Evolutionary conservation across 371 early-diverging fungal genomes (phyloP).

Genomic region (Mortierella sp.): DNA sequence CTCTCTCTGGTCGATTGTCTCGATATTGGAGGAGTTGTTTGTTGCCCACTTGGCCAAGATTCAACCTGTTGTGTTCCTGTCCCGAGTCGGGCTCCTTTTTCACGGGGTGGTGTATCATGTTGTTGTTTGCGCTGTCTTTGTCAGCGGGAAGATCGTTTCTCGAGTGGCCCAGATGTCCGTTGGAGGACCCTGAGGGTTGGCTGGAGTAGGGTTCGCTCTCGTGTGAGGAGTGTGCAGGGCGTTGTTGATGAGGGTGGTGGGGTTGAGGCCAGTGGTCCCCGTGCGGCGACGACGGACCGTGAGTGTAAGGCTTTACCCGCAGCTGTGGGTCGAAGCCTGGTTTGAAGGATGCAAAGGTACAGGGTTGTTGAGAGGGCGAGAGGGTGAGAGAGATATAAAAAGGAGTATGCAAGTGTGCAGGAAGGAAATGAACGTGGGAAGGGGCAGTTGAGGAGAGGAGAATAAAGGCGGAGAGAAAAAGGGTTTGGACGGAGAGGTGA

Average conservation of each 20-base stretch:
- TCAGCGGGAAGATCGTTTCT: conserved; percentile 6
- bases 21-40: not conserved
- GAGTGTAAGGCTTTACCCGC: conserved; percentile 2
- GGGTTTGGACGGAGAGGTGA: not conserved
- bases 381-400: not conserved
- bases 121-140: conserved; percentile 1
- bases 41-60: not conserved
- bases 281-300: not conserved
- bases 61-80: not conserved
- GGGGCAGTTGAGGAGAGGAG: not conserved
- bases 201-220: not conserved
- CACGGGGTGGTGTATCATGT: conserved; percentile 7
- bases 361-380: not conserved
- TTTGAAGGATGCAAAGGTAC: not conserved
- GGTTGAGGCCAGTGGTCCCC: not conserved
- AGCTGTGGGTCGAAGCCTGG: not conserved
- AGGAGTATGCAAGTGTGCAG: not conserved
- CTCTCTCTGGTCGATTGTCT: not conserved
- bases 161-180: conserved; percentile 2
- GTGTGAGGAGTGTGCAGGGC: not conserved
- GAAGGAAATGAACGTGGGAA: conserved; percentile 13
- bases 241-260: not conserved
- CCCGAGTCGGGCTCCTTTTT: conserved; percentile 14
- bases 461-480: not conserved
- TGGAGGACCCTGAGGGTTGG: not conserved